Conservation (phyloP, 345 rosid genomes). For the Eucalyptus brandiana region DNA sequence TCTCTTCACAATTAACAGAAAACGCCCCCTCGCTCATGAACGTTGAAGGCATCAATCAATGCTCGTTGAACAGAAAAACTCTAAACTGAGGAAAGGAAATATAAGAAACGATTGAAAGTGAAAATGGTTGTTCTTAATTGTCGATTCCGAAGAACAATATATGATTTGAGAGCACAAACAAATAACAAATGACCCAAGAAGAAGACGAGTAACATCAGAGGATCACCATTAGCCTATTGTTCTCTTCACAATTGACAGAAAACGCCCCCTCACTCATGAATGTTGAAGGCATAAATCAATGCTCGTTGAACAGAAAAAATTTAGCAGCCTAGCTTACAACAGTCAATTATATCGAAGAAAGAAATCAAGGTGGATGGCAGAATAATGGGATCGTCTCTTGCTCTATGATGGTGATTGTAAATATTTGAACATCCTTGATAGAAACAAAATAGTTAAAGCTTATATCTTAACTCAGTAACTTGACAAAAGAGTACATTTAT, state of each 20-base stretch:
- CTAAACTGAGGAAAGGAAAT: neutral
- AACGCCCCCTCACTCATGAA: neutral
- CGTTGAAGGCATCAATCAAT: no score
- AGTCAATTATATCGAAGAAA: neutral
- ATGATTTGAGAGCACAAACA: neutral
- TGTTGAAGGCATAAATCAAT: neutral
- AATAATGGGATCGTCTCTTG: neutral
- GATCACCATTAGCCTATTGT: neutral
- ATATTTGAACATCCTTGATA: neutral
- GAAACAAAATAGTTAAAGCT: neutral
- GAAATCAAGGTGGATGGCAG: neutral
- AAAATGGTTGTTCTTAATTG: neutral
- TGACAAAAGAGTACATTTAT: neutral
- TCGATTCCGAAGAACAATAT: neutral
- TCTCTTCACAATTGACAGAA: neutral
- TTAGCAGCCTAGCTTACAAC: neutral
- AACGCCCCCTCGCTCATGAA: no score
- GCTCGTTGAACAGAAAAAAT: neutral
- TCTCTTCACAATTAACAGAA: no score
- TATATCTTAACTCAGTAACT: neutral
- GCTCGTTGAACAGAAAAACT: no score
- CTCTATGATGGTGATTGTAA: neutral
- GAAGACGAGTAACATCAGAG: neutral
- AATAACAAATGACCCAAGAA: neutral
- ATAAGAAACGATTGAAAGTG: no score